These are phyloP conservation scores for Kappamyces sp. DNA, from an alignment of 192 early-diverging fungal species.

Conservation along the genomic window DNA sequence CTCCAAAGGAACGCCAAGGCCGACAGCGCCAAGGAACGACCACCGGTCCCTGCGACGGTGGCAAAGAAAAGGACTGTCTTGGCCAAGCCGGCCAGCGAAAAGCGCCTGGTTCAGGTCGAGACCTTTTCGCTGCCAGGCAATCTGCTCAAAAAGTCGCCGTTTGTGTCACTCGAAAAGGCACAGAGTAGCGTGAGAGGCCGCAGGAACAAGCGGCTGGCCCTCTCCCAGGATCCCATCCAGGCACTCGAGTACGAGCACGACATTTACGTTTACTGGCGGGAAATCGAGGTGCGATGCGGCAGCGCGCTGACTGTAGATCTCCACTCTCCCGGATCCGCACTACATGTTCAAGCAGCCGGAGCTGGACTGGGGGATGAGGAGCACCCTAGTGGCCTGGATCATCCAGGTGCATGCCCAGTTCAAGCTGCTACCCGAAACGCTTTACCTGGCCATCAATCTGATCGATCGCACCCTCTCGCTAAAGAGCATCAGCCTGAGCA, in stretches of 20 bases:
- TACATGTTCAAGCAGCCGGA: constrained; percentile 59
- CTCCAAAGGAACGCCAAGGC: too few relatives aligned
- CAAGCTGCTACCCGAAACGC: constrained; percentile 58
- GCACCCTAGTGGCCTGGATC: constrained; percentile 83
- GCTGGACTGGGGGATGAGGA: constrained; percentile 78
- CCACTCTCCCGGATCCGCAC: not conserved
- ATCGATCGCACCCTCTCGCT: constrained; percentile 82
- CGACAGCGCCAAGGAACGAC: too few relatives aligned
- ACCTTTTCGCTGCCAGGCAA: too few relatives aligned
- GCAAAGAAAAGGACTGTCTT: too few relatives aligned
- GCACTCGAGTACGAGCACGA: constrained; percentile 16
- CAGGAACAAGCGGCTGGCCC: too few relatives aligned
- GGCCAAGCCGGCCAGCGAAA: too few relatives aligned
- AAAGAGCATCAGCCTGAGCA: constrained; percentile 63
- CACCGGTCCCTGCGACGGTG: too few relatives aligned
- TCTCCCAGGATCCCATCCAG: constrained; percentile 4
- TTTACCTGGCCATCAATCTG: constrained; percentile 82
- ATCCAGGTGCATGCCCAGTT: constrained; percentile 62
- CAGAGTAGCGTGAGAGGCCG: too few relatives aligned
- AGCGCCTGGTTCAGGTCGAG: too few relatives aligned
- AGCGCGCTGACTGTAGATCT: constrained; percentile 1
- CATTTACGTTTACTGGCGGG: constrained; percentile 59
- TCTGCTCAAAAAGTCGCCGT: too few relatives aligned
- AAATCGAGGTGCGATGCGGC: constrained; percentile 12
- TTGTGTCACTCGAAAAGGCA: too few relatives aligned